Conservation (phyloP, 2,329 filamentous ascomycete genomes). For the Fusarium secorum region DNA sequence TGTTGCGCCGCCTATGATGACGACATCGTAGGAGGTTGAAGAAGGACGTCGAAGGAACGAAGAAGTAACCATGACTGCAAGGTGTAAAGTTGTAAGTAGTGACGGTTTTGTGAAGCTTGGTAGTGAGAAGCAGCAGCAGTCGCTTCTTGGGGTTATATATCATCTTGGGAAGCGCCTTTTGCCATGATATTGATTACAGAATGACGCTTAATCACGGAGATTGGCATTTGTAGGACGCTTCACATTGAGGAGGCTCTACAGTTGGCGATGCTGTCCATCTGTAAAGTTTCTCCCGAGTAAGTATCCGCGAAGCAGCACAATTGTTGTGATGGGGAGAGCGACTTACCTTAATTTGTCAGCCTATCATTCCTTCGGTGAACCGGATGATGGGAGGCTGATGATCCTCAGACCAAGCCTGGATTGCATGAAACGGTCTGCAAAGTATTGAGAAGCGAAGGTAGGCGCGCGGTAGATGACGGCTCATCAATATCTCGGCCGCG, state of each 20-base stretch:
- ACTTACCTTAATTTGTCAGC: background rate
- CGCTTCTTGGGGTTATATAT: background rate
- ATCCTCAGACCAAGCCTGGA: too few species aligned
- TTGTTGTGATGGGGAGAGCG: too few species aligned
- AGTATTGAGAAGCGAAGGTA: background rate
- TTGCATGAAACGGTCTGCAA: background rate
- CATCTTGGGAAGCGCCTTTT: background rate
- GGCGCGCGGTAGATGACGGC: background rate
- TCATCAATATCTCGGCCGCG: background rate
- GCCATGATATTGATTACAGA: accelerated
- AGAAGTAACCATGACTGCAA: background rate
- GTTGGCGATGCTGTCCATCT: too few species aligned
- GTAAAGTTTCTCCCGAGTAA: background rate
- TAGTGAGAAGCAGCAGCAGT: too few species aligned
- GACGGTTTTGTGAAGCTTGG: background rate
- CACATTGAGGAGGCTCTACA: background rate
- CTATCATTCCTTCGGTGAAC: background rate
- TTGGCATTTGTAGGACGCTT: background rate
- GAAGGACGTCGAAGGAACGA: background rate
- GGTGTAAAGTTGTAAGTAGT: too few species aligned
- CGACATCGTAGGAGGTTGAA: background rate
- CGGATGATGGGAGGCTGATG: background rate
- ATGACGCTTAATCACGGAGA: background rate
- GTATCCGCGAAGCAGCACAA: background rate
- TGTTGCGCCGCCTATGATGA: constrained; percentile 13